These are phyloP conservation scores for Pythium phragmiticola DNA, from an alignment of 352 stramenopile genomes.

Conservation along the genomic window DNA sequence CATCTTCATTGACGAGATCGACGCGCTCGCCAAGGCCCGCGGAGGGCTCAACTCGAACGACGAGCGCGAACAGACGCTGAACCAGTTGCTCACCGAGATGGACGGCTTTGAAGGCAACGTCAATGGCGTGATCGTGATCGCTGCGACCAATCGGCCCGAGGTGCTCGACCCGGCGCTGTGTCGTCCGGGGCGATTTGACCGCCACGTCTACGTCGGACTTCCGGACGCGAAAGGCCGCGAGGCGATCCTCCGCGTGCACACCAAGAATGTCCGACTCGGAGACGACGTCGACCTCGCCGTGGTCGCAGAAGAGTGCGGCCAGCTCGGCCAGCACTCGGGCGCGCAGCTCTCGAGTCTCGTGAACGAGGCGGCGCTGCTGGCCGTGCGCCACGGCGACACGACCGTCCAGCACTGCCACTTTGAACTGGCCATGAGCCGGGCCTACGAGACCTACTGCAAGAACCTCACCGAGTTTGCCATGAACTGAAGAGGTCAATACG, in stretches of 20 bases:
- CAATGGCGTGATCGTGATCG: constrained; percentile 95
- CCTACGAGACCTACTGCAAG: constrained; percentile 58
- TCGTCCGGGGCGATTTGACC: constrained; percentile 95
- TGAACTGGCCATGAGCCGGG: constrained; percentile 69
- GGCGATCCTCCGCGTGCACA: constrained; percentile 72
- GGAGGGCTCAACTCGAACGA: constrained; percentile 91
- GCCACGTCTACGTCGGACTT: constrained; percentile 94
- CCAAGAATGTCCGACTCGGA: constrained; percentile 54
- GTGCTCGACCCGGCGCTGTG: constrained; percentile 96
- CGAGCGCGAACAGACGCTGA: constrained; percentile 95
- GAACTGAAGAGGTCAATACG: constrained; percentile 26
- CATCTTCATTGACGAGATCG: constrained; percentile 97
- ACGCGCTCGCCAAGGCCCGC: constrained; percentile 90
- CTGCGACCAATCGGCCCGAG: constrained; percentile 95
- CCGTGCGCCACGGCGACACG: constrained; percentile 64
- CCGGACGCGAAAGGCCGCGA: constrained; percentile 91
- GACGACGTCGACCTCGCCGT: constrained; percentile 50
- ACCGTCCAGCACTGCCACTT: constrained; percentile 69
- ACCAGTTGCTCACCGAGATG: constrained; percentile 91
- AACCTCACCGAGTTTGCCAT: constrained; percentile 57
- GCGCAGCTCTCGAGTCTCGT: constrained; percentile 79
- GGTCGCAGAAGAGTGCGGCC: constrained; percentile 54
- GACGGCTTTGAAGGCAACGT: constrained; percentile 91
- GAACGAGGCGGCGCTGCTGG: constrained; percentile 80
- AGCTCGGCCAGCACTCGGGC: constrained; percentile 61